Evolutionary conservation across 192 early-diverging fungal genomes (phyloP).

Genomic region (Backusella mclennaniae): DNA sequence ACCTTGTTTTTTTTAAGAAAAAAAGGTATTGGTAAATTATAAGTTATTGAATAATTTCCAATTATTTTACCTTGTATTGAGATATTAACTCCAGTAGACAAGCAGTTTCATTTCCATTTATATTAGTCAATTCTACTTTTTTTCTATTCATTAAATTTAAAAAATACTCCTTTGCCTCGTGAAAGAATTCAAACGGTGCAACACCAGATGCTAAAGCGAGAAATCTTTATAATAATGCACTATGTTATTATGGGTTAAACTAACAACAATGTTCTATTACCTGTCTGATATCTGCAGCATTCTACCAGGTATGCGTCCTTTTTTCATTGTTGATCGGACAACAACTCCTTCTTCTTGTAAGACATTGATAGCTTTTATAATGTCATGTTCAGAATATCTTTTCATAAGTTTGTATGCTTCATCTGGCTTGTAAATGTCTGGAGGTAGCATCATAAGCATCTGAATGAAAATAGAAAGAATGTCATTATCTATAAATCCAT

Average conservation of each 20-base stretch:
- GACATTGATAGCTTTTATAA: not conserved
- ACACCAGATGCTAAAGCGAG: not conserved
- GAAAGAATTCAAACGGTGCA: not conserved
- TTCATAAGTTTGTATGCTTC: conserved; percentile 4
- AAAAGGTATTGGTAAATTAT: not conserved
- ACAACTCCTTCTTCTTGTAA: not conserved
- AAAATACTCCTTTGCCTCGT: not conserved
- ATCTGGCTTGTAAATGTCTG: not conserved
- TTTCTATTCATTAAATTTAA: not conserved
- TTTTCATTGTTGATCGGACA: not conserved
- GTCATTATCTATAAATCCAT: not conserved
- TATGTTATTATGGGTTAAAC: not conserved
- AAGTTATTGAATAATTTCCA: not conserved
- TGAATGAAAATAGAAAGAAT: not conserved
- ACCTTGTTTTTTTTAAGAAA: not conserved
- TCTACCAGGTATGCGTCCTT: conserved; percentile 3
- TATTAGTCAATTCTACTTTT: not conserved
- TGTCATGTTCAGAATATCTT: not conserved
- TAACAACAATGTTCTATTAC: not conserved
- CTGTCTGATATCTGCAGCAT: not conserved
- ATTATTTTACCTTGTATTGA: conserved; percentile 1
- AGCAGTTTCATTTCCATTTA: not conserved
- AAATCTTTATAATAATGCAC: not conserved
- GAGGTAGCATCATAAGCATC: not conserved
- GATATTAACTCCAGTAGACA: not conserved